Base-by-base conservation (phyloP, 345 rosid species). In the Garcia nutans region DNA sequence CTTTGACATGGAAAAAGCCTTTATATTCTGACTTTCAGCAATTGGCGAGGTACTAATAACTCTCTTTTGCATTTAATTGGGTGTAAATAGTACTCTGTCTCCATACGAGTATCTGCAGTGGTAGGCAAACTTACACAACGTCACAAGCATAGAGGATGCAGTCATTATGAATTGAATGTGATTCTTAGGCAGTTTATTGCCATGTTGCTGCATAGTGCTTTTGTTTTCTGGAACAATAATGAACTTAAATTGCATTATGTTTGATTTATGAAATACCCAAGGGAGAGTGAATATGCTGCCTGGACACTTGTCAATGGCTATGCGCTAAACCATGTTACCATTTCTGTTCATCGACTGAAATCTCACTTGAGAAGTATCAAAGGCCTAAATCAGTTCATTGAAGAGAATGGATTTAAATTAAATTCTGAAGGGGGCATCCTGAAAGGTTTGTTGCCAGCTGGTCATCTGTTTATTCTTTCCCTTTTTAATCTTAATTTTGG, bases 271-370 rank as follows among this genome's bases (percentile, higher is more conserved):
- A 59, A 47, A 31, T 74, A 13, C 37, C 20, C 13, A 72, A 94
- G 97, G 83, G 97, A 92, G 87, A 94, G 93, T 72, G 98, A 94
- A 81, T 91, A 85, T 87, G 97, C 89, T 78, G 99, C 97, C 50
- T 95, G 99, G 97, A 87, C 93, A 23, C 93, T 95, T 49, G 87
- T 90, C 76, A 87, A 95, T 78, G 99, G 99, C 33, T 92, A 91
- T 85, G 92, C 96, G 5, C 78, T 95, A 77, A 95, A 95, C 83
- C 99, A 95, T 84, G 90, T 92, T 50, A 90, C 99, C 1, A 90
- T 95, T 26, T 89, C 97, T 6, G 80, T 84, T 63, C 99, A 95
- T 82, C 85, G 75, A 73, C 85, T 95, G 63, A 90, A 90, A 80
- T 87, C 92, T 52, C 87, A 84, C 41, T 82, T 94, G 83, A 83